Evolutionary conservation across 164 flowering plant genomes (phyloP).

Genomic region (Vitis cinerea): DNA sequence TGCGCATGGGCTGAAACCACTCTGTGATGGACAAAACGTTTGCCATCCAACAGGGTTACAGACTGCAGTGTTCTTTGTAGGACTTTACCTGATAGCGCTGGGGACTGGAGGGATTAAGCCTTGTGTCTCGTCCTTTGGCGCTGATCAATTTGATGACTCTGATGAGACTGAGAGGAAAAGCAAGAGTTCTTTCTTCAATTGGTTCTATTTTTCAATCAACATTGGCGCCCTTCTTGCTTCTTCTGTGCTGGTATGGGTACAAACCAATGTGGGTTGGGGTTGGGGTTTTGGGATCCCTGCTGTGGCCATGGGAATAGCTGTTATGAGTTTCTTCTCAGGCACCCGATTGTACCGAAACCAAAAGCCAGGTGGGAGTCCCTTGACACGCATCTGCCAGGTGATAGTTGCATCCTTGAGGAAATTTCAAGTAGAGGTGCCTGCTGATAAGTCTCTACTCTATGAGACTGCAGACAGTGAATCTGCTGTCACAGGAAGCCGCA

Average conservation of each 20-base stretch:
- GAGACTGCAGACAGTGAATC: conserved; percentile 28
- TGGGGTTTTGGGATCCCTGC: conserved; percentile 26
- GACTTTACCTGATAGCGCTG: conserved; percentile 20
- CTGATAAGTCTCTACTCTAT: conserved; percentile 28
- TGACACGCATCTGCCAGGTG: conserved; percentile 31
- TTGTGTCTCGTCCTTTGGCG: conserved; percentile 18
- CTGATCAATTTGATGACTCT: conserved; percentile 22
- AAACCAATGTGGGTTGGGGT: conserved; percentile 29
- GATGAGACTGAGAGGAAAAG: conserved; percentile 9
- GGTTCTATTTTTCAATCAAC: conserved; percentile 15
- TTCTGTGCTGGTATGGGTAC: conserved; percentile 22
- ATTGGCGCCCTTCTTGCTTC: conserved; percentile 21
- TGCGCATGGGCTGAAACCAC: too few species aligned
- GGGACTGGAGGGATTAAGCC: conserved; percentile 20
- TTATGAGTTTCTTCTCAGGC: conserved; percentile 26
- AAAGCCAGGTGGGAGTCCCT: conserved; percentile 32
- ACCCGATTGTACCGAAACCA: conserved; percentile 20
- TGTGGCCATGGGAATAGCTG: conserved; percentile 16
- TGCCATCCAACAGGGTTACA: not conserved
- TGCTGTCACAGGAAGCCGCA: conserved; percentile 36
- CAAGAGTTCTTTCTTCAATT: conserved; percentile 10
- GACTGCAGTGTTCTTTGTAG: conserved; percentile 4
- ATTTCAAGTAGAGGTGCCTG: conserved; percentile 22
- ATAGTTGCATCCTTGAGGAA: conserved; percentile 35
- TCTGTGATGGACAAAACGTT: too few species aligned